Evolutionary conservation across 2,329 filamentous ascomycete species (phyloP), one percentile per base, ranked within the genome.

Genomic region (Venturia asperata): DNA sequence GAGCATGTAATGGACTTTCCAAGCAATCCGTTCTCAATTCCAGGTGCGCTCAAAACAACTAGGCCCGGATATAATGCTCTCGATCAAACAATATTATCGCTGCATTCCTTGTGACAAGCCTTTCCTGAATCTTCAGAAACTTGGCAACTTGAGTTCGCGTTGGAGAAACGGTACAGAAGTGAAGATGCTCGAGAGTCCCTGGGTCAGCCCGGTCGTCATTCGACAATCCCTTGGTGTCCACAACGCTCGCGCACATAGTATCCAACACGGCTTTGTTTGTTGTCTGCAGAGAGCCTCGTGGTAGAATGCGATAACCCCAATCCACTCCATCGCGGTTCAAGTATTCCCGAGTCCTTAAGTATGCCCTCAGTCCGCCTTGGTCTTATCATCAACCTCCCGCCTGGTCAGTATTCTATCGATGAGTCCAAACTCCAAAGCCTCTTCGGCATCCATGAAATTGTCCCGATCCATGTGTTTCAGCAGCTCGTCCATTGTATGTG

Each of bases 381-480:
- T 47, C 60, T 45, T 45, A 34, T 75, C 77, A 62, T 79, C 77
- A 41, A 75, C 73, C 24, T 78, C 78, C 30, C 90, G 82, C 78
- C 83, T 83, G 60, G 86, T 74, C 70, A 99, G 74, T 67, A 99
- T 92, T 78, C 93, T 87, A 75, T 99, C 94, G 67, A 99, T 87
- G 70, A 99, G 90, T 0, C 94, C 94, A 76, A 95, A 84, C 62
- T 95, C 91, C 71, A 91, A 80, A 10, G 94, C 94, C 79, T 99
- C 92, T 58, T 91, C 80, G 0, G 92, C 92, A 65, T 88, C 89
- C 83, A 99, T 84, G 71, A 97, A 97, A 73, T 94, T 94, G 76
- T 99, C 94, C 66, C 94, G 82, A 80, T 99, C 94, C 93, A 99
- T 97, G 75, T 97, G 84, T 74, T 88, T 91, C 76, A 94, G 93